Conservation (phyloP, 2,329 filamentous ascomycete genomes). For the Aspergillus aculeatus region DNA sequence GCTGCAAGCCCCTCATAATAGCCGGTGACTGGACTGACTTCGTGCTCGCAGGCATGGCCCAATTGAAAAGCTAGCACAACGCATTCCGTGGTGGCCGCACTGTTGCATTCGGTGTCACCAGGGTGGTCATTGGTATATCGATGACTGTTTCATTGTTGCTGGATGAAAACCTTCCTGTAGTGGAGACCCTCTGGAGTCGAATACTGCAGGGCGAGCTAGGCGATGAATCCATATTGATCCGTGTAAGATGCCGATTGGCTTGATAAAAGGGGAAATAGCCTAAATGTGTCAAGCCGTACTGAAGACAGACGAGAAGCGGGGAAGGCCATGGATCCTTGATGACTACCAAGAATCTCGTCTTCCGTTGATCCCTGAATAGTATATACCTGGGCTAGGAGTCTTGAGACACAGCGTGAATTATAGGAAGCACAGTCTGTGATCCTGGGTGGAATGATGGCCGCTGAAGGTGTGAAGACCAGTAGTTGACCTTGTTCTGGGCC, state of each 20-base stretch:
- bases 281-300: slow-evolving; percentile 5
- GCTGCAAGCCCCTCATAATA: neutral
- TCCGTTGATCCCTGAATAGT: too few species aligned
- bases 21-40: neutral
- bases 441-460: neutral
- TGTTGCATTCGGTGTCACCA: neutral
- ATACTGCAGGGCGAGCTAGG: neutral
- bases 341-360: neutral
- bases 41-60: neutral
- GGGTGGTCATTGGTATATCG: neutral
- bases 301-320: neutral
- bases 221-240: neutral
- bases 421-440: neutral
- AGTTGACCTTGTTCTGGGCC: too few species aligned
- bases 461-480: too few species aligned
- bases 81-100: neutral
- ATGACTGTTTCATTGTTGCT: neutral
- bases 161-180: neutral
- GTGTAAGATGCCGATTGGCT: neutral
- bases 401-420: too few species aligned
- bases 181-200: neutral
- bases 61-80: neutral
- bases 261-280: slow-evolving; percentile 9
- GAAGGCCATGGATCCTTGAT: neutral
- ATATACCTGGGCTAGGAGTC: too few species aligned